Evolutionary conservation across 306 rosid species (phyloP), one percentile per base, ranked within the genome.

Genomic region (Coriaria nepalensis): DNA sequence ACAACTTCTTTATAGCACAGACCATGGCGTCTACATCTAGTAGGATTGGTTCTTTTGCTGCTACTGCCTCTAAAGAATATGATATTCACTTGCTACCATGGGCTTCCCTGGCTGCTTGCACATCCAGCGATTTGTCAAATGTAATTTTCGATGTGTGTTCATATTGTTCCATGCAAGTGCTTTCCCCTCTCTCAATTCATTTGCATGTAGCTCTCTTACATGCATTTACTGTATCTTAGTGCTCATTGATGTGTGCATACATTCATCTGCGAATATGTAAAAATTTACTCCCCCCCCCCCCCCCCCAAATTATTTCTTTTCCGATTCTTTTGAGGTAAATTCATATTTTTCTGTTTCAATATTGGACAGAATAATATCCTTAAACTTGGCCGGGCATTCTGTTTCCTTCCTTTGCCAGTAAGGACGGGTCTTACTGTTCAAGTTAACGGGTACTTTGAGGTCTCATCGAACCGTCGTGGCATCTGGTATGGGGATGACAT

Each of bases 401-500:
- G 97, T 68, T 88, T 84, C 65, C 97, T 88, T 65, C 97, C 97
- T 13, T 70, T 88, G 56, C 97, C 97, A 8, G 93, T 88, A 57
- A 77, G 81, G 71, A 84, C 97, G 57, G 97, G 97, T 46, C 73
- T 88, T 44, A 68, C 67, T 46, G 90, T 88, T 45, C 97, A 88
- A 77, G 81, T 88, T 58, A 88, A 88, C 77, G 97, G 95, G 38
- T 88, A 78, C 72, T 88, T 88, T 68, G 97, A 88, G 79, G 90
- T 88, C 45, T 74, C 93, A 41, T 84, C 97, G 14, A 84, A 88
- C 59, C 97, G 97, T 39, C 97, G 97, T 73, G 97, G 97, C 55
- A 88, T 88, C 64, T 88, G 97, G 97, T 81, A 77, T 67, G 95
- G 97, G 60, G 93, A 68, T 76, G 97, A 88, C 83, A 88, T 88